Evolutionary conservation across 1,284 basidiomycete species (phyloP).

Genomic region (Wallemia ichthyophaga): DNA sequence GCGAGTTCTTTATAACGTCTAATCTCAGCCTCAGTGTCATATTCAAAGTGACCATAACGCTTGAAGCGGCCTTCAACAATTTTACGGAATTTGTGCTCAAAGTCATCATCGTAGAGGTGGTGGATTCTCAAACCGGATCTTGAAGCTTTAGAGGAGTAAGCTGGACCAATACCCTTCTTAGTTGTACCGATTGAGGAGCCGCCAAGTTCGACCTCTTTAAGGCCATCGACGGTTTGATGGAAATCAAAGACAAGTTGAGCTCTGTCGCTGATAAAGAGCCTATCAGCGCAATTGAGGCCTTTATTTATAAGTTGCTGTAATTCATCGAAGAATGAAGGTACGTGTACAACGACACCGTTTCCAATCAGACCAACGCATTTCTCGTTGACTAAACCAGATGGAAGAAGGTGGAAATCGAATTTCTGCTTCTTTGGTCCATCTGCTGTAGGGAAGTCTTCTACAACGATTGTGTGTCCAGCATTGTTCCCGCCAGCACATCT

Average conservation of each 20-base stretch:
- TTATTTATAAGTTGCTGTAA: constrained; percentile 59
- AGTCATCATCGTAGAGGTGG: constrained; percentile 74
- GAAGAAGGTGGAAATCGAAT: constrained; percentile 85
- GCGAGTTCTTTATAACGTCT: constrained; percentile 68
- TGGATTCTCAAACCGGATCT: constrained; percentile 84
- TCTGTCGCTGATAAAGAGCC: constrained; percentile 78
- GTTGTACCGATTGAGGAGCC: constrained; percentile 88
- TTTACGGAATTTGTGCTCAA: constrained; percentile 74
- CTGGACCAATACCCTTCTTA: constrained; percentile 90
- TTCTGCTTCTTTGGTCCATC: constrained; percentile 29
- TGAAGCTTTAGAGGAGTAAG: constrained; percentile 90
- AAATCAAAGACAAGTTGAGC: constrained; percentile 95
- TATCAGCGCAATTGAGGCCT: constrained; percentile 56
- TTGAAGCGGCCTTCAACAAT: constrained; percentile 93
- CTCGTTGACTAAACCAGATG: constrained; percentile 67
- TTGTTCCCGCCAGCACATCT: constrained; percentile 96
- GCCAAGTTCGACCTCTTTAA: constrained; percentile 92
- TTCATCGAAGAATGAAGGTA: constrained; percentile 84
- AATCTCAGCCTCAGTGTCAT: constrained; percentile 93
- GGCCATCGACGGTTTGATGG: constrained; percentile 93
- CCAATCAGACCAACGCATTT: constrained; percentile 67
- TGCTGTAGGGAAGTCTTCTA: constrained; percentile 21
- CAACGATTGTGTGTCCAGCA: constrained; percentile 92
- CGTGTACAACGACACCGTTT: constrained; percentile 73
- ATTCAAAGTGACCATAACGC: constrained; percentile 91